phyloP scores from a whole-genome alignment of 441 rosid genomes.

The Melastoma candidum region DNA sequence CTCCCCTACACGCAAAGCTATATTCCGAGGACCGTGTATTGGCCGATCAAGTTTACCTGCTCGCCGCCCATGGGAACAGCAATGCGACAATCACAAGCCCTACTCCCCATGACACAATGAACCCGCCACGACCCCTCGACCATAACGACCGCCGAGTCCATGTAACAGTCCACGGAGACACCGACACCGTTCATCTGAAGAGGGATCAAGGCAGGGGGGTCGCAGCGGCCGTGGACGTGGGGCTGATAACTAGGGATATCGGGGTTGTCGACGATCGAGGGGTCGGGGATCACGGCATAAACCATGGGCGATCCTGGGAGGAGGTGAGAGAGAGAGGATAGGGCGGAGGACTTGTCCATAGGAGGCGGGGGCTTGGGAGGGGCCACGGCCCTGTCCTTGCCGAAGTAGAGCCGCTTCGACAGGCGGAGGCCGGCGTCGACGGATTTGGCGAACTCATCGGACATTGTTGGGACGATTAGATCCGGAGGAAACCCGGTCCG shows the following conservation, averaged over 20 bases:
- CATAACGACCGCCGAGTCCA: conserved; percentile 51
- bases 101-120: conserved; percentile 89
- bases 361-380: conserved; percentile 45
- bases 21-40: too few species aligned
- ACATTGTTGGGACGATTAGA: conserved; percentile 24
- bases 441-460: conserved; percentile 61
- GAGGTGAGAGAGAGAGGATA: conserved; percentile 9
- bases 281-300: conserved; percentile 75
- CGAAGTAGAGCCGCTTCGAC: conserved; percentile 68
- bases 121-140: conserved; percentile 72
- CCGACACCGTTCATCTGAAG: conserved; percentile 73
- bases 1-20: too few species aligned
- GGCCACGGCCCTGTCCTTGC: conserved; percentile 68
- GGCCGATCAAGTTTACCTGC: conserved; percentile 33
- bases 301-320: conserved; percentile 79
- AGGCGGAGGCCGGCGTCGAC: conserved; percentile 85
- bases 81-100: conserved; percentile 72
- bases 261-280: conserved; percentile 85
- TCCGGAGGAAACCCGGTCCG: neutral
- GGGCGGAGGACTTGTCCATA: conserved; percentile 44
- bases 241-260: conserved; percentile 98
- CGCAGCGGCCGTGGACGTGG: conserved; percentile 83
- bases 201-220: conserved; percentile 87
- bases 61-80: conserved; percentile 78
- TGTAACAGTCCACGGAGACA: conserved; percentile 48